phyloP scores from a whole-genome alignment of 2,329 filamentous ascomycete genomes.

The Colletotrichum aenigma region DNA sequence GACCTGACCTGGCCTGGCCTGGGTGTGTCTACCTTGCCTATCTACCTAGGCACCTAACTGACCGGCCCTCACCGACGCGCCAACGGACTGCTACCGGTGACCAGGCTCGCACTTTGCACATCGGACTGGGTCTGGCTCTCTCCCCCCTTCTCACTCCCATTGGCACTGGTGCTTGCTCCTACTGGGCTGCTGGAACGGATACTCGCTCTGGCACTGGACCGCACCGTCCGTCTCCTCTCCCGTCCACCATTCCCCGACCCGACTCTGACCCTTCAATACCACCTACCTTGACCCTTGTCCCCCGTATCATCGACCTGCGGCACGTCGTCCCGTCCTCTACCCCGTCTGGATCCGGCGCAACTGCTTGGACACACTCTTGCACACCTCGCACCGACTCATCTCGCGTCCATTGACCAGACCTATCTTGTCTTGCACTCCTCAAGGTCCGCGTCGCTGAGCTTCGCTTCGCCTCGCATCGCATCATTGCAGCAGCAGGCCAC shows the following conservation, averaged over 20 bases:
- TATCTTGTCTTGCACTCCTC: conserved; percentile 5
- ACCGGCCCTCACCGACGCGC: background rate
- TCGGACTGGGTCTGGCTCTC: background rate
- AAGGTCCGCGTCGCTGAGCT: background rate
- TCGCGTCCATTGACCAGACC: conserved; percentile 16
- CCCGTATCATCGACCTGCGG: conserved; percentile 19
- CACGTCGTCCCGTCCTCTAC: conserved; percentile 20
- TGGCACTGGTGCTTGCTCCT: background rate
- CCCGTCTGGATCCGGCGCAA: conserved; percentile 19
- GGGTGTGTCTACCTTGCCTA: background rate
- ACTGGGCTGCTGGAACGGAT: background rate
- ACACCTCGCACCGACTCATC: conserved; percentile 7
- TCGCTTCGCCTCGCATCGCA: conserved; percentile 13
- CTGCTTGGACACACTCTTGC: background rate
- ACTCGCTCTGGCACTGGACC: background rate
- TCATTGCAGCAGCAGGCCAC: conserved; percentile 14
- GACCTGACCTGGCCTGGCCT: background rate
- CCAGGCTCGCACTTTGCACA: background rate
- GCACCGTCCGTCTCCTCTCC: background rate
- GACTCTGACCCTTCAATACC: conserved; percentile 8
- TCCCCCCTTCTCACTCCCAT: background rate
- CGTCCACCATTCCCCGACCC: conserved; percentile 7
- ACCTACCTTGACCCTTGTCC: conserved; percentile 21
- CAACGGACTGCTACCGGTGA: background rate
- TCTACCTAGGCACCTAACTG: background rate